These are phyloP conservation scores for Chlamydomonas eustigma DNA, from an alignment of 139 green algal species.

Conservation along the genomic window DNA sequence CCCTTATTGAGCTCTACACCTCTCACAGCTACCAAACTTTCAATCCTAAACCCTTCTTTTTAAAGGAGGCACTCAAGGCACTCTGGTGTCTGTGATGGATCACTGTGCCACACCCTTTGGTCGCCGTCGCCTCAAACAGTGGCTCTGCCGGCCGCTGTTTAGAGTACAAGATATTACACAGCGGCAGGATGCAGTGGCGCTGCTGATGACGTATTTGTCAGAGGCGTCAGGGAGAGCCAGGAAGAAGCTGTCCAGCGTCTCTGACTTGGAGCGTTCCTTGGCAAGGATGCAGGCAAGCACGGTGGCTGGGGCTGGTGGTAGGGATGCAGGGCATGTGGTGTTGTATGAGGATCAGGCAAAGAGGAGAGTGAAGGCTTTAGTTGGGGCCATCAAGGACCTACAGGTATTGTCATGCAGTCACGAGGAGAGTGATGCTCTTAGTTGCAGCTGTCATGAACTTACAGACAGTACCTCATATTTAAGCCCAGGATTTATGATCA, in stretches of 20 bases:
- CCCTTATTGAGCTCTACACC: too few relatives aligned
- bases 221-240: constrained; percentile 57
- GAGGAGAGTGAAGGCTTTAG: constrained; percentile 54
- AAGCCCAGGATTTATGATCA: too few relatives aligned
- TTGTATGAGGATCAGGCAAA: constrained; percentile 89
- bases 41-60: too few relatives aligned
- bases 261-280: constrained; percentile 87
- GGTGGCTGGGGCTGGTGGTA: constrained; percentile 20
- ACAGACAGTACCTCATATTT: too few relatives aligned
- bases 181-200: constrained; percentile 56
- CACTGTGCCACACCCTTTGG: constrained; percentile 83
- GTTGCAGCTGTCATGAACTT: too few relatives aligned
- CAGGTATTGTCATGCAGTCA: constrained; percentile 20
- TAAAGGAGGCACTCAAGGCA: constrained; percentile 53
- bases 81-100: constrained; percentile 82
- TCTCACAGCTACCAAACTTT: too few relatives aligned
- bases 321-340: constrained; percentile 82
- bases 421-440: too few relatives aligned
- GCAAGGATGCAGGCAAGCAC: constrained; percentile 66
- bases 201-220: constrained; percentile 46
- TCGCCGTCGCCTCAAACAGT: constrained; percentile 76
- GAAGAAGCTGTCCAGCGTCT: constrained; percentile 43
- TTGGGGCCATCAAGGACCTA: constrained; percentile 57
- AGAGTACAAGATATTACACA: constrained; percentile 58
- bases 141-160: constrained; percentile 83